Evolutionary conservation across 179 eudicot genomes (phyloP).

Genomic region (Sideroxylon spinosum): DNA sequence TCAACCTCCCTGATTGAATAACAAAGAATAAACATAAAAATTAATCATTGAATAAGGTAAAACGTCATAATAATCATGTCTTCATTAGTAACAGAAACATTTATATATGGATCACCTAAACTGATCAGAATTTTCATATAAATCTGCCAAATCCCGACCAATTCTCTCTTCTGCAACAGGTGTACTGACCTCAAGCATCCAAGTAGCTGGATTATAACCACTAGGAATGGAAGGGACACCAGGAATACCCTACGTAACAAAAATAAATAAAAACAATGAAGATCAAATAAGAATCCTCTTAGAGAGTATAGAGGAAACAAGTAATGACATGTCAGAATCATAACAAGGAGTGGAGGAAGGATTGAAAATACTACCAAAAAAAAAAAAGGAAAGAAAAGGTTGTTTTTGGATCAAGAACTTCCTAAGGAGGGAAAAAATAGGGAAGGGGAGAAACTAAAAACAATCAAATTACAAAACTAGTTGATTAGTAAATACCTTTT

Average conservation of each 20-base stretch:
- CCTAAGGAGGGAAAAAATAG: no score
- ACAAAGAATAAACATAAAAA: neutral
- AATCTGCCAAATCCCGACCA: constrained; percentile 63
- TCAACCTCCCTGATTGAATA: constrained; percentile 56
- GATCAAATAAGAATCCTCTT: no score
- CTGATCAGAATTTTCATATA: constrained; percentile 63
- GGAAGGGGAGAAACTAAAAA: no score
- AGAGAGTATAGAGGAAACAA: no score
- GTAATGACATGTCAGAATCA: no score
- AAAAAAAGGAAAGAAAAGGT: no score
- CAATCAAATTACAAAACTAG: no score
- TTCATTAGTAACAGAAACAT: neutral
- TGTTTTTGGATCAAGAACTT: no score
- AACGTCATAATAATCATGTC: neutral
- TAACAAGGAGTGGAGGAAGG: no score
- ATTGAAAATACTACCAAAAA: no score
- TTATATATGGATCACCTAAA: constrained; percentile 41
- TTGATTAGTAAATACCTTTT: no score
- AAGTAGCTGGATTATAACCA: constrained; percentile 91
- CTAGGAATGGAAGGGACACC: constrained; percentile 68
- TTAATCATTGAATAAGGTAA: neutral
- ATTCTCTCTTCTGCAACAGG: constrained; percentile 70
- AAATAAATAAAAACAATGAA: neutral
- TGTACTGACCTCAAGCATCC: constrained; percentile 96
- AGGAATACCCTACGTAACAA: constrained; percentile 41